Base-by-base conservation (phyloP, 345 rosid genomes). In the Cochlearia excelsa region DNA sequence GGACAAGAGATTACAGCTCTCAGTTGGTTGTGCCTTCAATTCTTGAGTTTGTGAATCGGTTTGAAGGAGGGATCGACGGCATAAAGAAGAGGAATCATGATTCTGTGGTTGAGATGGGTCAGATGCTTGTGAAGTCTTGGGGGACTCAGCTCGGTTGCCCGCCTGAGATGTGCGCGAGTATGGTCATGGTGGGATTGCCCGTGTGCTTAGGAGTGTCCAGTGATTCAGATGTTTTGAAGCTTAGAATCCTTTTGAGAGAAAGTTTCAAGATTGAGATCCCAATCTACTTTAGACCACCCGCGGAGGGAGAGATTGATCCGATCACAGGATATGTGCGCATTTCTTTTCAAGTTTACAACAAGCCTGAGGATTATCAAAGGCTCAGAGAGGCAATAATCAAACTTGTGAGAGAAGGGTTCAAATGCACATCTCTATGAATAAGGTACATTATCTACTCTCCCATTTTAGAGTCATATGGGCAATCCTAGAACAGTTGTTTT, bases 111-210 rank as follows among this genome's bases (percentile, higher is more conserved):
- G 81, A 79, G 73, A 85, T 89, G 99, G 99, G 96, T 42, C 66
- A 75, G 44, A 83, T 93, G 99, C 51, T 93, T 77, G 90, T 70
- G 0, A 67, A 80, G 38, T 77, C 97, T 0, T 93, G 99, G 99
- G 91, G 90, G 16, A 93, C 99, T 1, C 79, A 68, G 70, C 84
- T 89, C 1, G 99, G 99, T 6, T 81, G 84, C 52, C 90, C 96
- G 0, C 82, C 88, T 0, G 81, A 89, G 63, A 87, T 93, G 97
- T 82, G 94, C 44, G 68, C 87, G 0, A 82, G 85, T 67, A 89
- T 87, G 97, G 69, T 84, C 59, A 93, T 93, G 99, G 88, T 89
- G 0, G 91, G 97, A 0, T 71, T 93, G 71, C 99, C 99, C 7
- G 75, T 82, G 9, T 74, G 84, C 60, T 74, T 87, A 77, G 77